Evolutionary conservation across 805 yeast species (phyloP).

Genomic region (Kurtzmaniella cleridarum): DNA sequence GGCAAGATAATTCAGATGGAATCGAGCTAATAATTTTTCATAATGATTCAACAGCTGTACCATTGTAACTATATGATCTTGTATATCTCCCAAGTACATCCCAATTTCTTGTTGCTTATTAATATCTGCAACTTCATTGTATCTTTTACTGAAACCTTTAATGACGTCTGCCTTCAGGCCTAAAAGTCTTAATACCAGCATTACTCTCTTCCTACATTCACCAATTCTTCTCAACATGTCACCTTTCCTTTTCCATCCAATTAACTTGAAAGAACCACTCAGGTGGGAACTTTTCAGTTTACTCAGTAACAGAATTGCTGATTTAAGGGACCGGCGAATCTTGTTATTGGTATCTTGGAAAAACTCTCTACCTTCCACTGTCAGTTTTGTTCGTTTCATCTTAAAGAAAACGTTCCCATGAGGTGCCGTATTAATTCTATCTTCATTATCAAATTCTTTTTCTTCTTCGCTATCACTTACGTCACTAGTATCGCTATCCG

Average conservation of each 20-base stretch:
- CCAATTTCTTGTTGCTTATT: slow-evolving; percentile 65
- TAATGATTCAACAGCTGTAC: slow-evolving; percentile 91
- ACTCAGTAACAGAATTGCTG: neutral
- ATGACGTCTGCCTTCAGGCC: slow-evolving; percentile 98
- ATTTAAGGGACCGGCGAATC: neutral
- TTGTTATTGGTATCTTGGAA: slow-evolving; percentile 8
- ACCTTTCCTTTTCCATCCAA: slow-evolving; percentile 82
- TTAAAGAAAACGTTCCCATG: slow-evolving; percentile 23
- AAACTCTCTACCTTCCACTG: slow-evolving; percentile 24
- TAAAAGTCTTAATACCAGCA: slow-evolving; percentile 78
- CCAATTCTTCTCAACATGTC: slow-evolving; percentile 94
- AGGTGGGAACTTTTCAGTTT: slow-evolving; percentile 3
- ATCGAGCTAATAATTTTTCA: slow-evolving; percentile 86
- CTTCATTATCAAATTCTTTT: slow-evolving; percentile 9
- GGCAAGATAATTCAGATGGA: slow-evolving; percentile 95
- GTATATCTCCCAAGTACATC: slow-evolving; percentile 93
- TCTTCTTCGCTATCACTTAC: slow-evolving; percentile 28
- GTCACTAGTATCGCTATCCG: slow-evolving; percentile 38
- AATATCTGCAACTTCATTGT: slow-evolving; percentile 53
- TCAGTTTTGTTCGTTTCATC: slow-evolving; percentile 32
- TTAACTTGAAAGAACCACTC: slow-evolving; percentile 37
- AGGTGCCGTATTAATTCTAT: slow-evolving; percentile 4
- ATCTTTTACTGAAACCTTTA: slow-evolving; percentile 88
- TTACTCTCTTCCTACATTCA: slow-evolving; percentile 89
- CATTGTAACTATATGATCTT: slow-evolving; percentile 97